These are phyloP conservation scores for Magnusiomyces clavatus DNA, from an alignment of 1,139 yeast species.

Conservation along the genomic window DNA sequence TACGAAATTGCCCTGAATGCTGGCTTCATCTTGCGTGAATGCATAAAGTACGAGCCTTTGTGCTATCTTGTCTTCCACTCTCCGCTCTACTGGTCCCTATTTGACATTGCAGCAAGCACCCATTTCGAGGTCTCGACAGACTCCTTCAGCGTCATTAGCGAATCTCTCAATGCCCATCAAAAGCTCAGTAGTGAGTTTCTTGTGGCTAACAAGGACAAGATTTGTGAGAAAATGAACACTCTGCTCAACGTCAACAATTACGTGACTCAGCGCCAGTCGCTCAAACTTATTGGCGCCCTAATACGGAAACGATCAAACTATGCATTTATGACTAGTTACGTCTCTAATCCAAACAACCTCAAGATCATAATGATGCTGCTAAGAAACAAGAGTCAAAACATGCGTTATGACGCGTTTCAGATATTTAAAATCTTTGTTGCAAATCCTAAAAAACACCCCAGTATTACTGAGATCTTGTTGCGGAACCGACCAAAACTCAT, in stretches of 20 bases:
- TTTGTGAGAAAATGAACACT: constrained; percentile 56
- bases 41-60: constrained; percentile 70
- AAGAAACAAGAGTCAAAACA: constrained; percentile 81
- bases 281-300: constrained; percentile 66
- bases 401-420: constrained; percentile 87
- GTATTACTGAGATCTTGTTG: constrained; percentile 68
- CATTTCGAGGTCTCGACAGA: constrained; percentile 16
- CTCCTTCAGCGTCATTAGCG: constrained; percentile 59
- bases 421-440: constrained; percentile 90
- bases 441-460: constrained; percentile 81
- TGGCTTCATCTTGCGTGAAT: constrained; percentile 79
- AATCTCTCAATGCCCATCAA: constrained; percentile 56
- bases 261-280: constrained; percentile 87
- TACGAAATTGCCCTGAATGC: constrained; percentile 66
- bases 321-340: constrained; percentile 64
- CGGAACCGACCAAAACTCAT: constrained; percentile 76
- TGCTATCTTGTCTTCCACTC: constrained; percentile 50
- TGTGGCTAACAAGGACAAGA: constrained; percentile 35
- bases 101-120: constrained; percentile 48
- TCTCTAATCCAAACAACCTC: constrained; percentile 72
- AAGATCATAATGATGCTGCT: constrained; percentile 79
- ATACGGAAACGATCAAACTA: constrained; percentile 71
- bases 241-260: constrained; percentile 72
- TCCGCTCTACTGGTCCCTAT: constrained; percentile 70
- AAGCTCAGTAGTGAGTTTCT: constrained; percentile 60